Evolutionary conservation across 1,139 yeast species (phyloP), one percentile per base, ranked within the genome.

Genomic region (Ogataea hybrid): DNA sequence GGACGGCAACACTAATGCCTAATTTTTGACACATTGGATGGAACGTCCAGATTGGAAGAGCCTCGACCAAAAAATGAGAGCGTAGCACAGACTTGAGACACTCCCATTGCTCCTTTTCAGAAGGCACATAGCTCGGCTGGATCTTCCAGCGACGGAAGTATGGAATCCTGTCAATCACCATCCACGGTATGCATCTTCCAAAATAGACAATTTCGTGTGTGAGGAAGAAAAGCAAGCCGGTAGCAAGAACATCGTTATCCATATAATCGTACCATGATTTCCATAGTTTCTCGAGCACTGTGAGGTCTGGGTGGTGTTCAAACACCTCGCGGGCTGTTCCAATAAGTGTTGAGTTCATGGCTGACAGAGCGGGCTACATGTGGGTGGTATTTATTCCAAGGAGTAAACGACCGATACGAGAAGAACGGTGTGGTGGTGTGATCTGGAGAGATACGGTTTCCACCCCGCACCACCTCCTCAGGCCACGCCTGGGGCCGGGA

Each of bases 1-100:
- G 97, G 11, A 89, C 95, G 29, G 77, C 73, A 50, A 84, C 79
- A 10, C 81, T 68, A 52, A 92, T 86, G 45, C 94, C 94, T 53
- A 89, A 69, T 51, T 71, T 69, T 46, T 81, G 72, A 66, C 97
- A 87, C 62, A 90, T 68, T 42, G 96, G 95, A 63, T 92, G 97
- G 77, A 92, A 92, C 36, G 90, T 82, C 95, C 97, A 92, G 53
- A 92, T 92, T 43, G 97, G 97, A 45, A 92, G 73, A 6, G 95
- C 96, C 67, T 92, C 97, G 33, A 92, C 95, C 48, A 92, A 64
- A 60, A 89, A 80, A 67, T 92, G 98, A 17, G 94, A 85, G 45
- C 82, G 74, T 41, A 92, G 68, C 21, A 92, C 97, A 16, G 88
- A 73, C 65, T 84, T 85, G 48, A 90, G 73, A 64, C 97, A 92